phyloP scores from a whole-genome alignment of 495 filamentous ascomycete genomes.

The Aspergillus homomorphus region DNA sequence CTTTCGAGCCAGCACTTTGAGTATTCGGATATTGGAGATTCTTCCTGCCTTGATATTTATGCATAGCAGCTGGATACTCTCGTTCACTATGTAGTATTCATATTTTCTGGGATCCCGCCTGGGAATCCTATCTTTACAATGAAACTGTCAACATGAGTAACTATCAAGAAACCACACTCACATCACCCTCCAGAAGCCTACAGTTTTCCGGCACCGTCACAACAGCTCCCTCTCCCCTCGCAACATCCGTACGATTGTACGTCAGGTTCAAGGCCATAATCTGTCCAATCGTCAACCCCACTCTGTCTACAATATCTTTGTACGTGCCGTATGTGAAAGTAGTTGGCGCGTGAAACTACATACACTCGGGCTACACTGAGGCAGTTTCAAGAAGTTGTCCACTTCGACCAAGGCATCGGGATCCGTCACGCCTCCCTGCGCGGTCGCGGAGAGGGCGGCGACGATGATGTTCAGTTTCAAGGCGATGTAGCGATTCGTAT shows the following conservation, averaged over 20 bases:
- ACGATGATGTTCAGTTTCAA: slow-evolving; percentile 17
- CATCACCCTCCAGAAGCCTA: background rate
- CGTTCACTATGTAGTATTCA: too few species aligned
- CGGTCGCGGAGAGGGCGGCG: slow-evolving; percentile 4
- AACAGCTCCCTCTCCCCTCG: slow-evolving; percentile 6
- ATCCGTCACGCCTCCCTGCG: background rate
- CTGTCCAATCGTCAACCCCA: slow-evolving; percentile 19
- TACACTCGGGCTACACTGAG: slow-evolving; percentile 18
- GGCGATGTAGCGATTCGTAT: slow-evolving; percentile 18
- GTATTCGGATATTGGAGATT: too few species aligned
- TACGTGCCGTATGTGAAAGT: slow-evolving; percentile 22
- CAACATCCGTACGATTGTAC: slow-evolving; percentile 17
- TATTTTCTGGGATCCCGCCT: too few species aligned
- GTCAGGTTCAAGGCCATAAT: slow-evolving; percentile 18
- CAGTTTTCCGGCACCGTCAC: slow-evolving; percentile 13
- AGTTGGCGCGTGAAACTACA: slow-evolving; percentile 12
- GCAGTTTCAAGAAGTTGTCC: slow-evolving; percentile 17
- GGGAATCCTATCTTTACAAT: too few species aligned
- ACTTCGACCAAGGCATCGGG: background rate
- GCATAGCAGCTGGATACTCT: too few species aligned
- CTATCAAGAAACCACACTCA: background rate
- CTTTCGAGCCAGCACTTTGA: too few species aligned
- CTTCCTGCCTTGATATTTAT: too few species aligned
- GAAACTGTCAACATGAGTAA: too few species aligned
- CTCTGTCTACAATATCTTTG: slow-evolving; percentile 22